phyloP scores from a whole-genome alignment of 2,329 filamentous ascomycete species.

The Neoascochyta sp. region DNA sequence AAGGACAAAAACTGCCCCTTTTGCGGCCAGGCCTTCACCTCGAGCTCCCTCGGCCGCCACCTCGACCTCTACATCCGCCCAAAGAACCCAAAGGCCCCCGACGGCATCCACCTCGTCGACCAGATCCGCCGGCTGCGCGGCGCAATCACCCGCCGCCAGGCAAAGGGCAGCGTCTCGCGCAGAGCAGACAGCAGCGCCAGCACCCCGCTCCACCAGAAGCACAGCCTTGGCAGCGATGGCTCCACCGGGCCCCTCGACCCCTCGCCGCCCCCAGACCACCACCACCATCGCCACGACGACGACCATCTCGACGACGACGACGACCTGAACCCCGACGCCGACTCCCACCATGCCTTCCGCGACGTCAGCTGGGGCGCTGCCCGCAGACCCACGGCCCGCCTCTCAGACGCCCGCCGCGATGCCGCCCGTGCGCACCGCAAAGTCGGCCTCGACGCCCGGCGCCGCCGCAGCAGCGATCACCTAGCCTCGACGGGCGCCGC shows the following conservation, averaged over 20 bases:
- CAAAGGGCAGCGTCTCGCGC: slow-evolving; percentile 59
- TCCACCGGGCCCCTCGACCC: slow-evolving; percentile 26
- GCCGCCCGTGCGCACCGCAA: slow-evolving; percentile 44
- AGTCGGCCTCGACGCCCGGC: slow-evolving; percentile 60
- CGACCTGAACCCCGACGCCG: slow-evolving; percentile 10
- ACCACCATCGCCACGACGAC: slow-evolving; percentile 12
- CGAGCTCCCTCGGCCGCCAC: slow-evolving; percentile 79
- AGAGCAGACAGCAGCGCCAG: slow-evolving; percentile 50
- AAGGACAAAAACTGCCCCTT: slow-evolving; percentile 90
- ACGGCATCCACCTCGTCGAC: slow-evolving; percentile 86
- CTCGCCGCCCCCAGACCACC: no score
- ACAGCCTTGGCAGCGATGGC: slow-evolving; percentile 23
- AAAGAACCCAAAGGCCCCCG: slow-evolving; percentile 82
- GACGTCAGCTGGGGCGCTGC: slow-evolving; percentile 74
- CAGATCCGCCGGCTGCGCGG: slow-evolving; percentile 81
- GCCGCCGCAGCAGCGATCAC: slow-evolving; percentile 64
- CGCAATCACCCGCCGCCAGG: slow-evolving; percentile 80
- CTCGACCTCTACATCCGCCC: slow-evolving; percentile 92
- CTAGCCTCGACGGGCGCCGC: slow-evolving; percentile 77
- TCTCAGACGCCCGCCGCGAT: slow-evolving; percentile 37
- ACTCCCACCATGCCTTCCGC: slow-evolving; percentile 43
- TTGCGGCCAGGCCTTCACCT: slow-evolving; percentile 86
- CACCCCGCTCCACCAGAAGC: slow-evolving; percentile 20
- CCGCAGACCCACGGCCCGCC: slow-evolving; percentile 60
- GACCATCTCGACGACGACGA: slow-evolving; percentile 12